phyloP scores from a whole-genome alignment of 2,329 filamentous ascomycete genomes.

The Nemania bipapillata region DNA sequence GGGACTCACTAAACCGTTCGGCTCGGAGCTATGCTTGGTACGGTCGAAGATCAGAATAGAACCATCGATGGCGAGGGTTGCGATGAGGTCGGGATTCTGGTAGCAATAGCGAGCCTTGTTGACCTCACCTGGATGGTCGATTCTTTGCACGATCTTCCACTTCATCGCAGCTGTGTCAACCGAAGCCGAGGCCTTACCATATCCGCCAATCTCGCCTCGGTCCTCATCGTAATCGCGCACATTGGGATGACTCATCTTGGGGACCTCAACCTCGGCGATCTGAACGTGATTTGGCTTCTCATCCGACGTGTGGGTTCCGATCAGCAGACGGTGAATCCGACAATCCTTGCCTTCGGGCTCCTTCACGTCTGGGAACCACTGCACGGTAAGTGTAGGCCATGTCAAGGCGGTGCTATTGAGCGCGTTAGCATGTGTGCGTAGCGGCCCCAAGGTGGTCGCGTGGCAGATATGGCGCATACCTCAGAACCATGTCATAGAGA shows the following conservation, averaged over 20 bases:
- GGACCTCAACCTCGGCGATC: conserved; percentile 92
- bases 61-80: conserved; percentile 88
- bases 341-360: conserved; percentile 87
- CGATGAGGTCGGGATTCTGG: conserved; percentile 96
- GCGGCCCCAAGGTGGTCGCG: conserved; percentile 6
- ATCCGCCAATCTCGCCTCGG: conserved; percentile 91
- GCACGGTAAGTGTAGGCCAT: conserved; percentile 96
- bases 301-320: conserved; percentile 93
- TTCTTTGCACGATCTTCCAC: conserved; percentile 93
- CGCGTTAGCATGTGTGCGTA: conserved; percentile 7
- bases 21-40: conserved; percentile 86
- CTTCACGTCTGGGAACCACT: conserved; percentile 97
- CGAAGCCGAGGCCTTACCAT: conserved; percentile 69
- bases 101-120: conserved; percentile 99
- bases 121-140: conserved; percentile 94
- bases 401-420: conserved; percentile 79
- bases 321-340: conserved; percentile 85
- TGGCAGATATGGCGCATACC: conserved; percentile 57
- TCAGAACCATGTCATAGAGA: conserved; percentile 96
- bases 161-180: conserved; percentile 78
- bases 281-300: conserved; percentile 90
- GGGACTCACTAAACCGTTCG: conserved; percentile 77
- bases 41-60: conserved; percentile 93
- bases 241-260: conserved; percentile 78
- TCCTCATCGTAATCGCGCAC: conserved; percentile 90